Evolutionary conservation across 306 rosid species (phyloP), one percentile per base, ranked within the genome.

Genomic region (Ochetophila trinervis): DNA sequence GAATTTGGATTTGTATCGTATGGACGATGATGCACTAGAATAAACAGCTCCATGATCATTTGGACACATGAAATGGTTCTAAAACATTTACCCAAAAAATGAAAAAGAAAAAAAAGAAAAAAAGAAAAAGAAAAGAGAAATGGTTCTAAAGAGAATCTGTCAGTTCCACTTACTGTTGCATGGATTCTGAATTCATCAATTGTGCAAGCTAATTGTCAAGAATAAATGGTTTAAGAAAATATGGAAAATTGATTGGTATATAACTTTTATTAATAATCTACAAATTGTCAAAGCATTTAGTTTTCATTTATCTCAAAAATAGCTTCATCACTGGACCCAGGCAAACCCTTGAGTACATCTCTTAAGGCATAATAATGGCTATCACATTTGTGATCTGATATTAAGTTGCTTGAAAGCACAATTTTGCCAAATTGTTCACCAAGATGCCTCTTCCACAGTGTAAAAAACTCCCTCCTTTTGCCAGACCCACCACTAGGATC

Each of bases 351-450:
- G 36, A 93, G 95, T 34, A 90, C 95, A 74, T 93, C 96, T 82
- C 99, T 86, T 66, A 90, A 81, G 44, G 99, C 99, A 76, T 81
- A 73, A 61, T 72, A 81, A 82, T 90, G 96, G 80, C 80, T 90
- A 56, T 87, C 97, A 72, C 97, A 87, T 82, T 56, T 87, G 75
- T 93, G 99, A 69, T 86, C 94, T 40, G 99, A 84, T 73, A 93
- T 74, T 69, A 86, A 71, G 83, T 87, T 90, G 73, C 81, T 85
- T 5, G 94, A 81, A 20, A 93, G 88, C 66, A 90, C 77, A 79
- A 90, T 86, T 78, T 74, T 76, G 79, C 78, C 87, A 77, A 93
- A 87, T 75, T 93, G 97, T 79, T 87, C 96, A 15, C 87, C 87
- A 0, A 95, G 90, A 65, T 90, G 76, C 78, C 91, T 82, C 79